Evolutionary conservation across 2,329 filamentous ascomycete genomes (phyloP), one percentile per base, ranked within the genome.

Genomic region (Blastomyces silverae): DNA sequence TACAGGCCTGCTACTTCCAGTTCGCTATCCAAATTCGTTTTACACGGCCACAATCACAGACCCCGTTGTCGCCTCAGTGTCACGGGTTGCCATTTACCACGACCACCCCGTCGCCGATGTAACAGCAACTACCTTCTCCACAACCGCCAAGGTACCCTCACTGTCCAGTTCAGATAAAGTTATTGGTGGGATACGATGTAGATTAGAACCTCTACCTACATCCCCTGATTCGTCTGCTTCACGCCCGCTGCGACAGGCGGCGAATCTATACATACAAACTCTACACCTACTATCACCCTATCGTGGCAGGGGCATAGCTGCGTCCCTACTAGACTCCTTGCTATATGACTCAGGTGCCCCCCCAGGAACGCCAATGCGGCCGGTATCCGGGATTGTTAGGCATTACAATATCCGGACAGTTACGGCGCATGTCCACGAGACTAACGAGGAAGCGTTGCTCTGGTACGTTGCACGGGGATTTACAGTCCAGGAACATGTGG

Each of bases 381-480:
- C 1, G 44, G 70, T 77, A 3, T 78, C 77, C 13, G 68, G 72
- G 5, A 69, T 79, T 11, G 78, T 82, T 4, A 76, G 78, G 42
- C 76, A 81, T 64, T 82, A 85, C 67, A 79, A 80, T 34, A 80
- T 84, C 34, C 74, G 73, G 13, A 78, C 76, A 17, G 80, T 87
- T 25, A 85, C 83, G 2, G 86, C 86, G 13, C 86, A 88, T 73
- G 85, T 87, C 0, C 87, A 87, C 80, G 84, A 86, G 68, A 82
- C 80, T 28, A 88, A 88, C 64, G 78, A 80, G 22, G 84, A 86
- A 60, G 86, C 80, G 0, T 69, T 86, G 67, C 78, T 80, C 59
- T 88, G 86, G 86, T 88, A 88, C 75, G 71, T 73, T 56, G 81
- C 82, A 67, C 78, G 85, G 4, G 84, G 83, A 0, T 88, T 88